phyloP scores from a whole-genome alignment of 2,329 filamentous ascomycete species.

The Lasiodiplodia sp. region DNA sequence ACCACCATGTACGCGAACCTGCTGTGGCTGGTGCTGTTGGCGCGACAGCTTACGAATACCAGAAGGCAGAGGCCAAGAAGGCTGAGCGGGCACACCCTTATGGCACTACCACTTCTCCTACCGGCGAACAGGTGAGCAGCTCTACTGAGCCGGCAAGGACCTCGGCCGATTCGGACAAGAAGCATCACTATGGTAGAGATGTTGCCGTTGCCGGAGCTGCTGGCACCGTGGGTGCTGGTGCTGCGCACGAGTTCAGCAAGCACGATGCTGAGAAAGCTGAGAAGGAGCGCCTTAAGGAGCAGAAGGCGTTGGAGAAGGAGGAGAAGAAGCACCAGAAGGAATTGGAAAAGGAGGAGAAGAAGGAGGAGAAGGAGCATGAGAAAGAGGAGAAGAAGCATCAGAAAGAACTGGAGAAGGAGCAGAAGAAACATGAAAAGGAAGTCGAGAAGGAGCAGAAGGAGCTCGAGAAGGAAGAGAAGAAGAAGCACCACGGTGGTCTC shows the following conservation, averaged over 20 bases:
- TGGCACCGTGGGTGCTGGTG: constrained; percentile 38
- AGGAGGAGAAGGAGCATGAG: too few species aligned
- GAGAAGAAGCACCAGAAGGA: too few species aligned
- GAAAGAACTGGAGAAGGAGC: constrained; percentile 35
- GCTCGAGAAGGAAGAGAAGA: constrained; percentile 39
- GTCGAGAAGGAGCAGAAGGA: constrained; percentile 31
- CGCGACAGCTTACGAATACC: constrained; percentile 34
- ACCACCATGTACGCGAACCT: constrained; percentile 44
- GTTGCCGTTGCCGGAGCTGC: constrained; percentile 37
- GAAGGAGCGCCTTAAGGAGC: too few species aligned
- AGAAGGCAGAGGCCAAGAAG: constrained; percentile 21
- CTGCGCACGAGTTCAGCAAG: constrained; percentile 41
- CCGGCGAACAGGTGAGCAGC: constrained; percentile 28
- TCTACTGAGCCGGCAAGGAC: constrained; percentile 32
- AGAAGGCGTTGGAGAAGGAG: too few species aligned
- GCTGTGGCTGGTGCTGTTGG: constrained; percentile 41
- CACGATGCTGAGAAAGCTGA: constrained; percentile 38
- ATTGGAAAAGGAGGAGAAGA: too few species aligned
- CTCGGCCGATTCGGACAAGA: constrained; percentile 8
- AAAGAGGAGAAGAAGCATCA: constrained; percentile 7
- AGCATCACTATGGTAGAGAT: constrained; percentile 40
- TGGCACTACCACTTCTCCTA: background rate
- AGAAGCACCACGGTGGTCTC: constrained; percentile 45
- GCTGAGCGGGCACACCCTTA: constrained; percentile 11
- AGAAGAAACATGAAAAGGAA: constrained; percentile 33